These are phyloP conservation scores for Alternaria conjuncta DNA, from an alignment of 2,329 filamentous ascomycete genomes.

Conservation along the genomic window DNA sequence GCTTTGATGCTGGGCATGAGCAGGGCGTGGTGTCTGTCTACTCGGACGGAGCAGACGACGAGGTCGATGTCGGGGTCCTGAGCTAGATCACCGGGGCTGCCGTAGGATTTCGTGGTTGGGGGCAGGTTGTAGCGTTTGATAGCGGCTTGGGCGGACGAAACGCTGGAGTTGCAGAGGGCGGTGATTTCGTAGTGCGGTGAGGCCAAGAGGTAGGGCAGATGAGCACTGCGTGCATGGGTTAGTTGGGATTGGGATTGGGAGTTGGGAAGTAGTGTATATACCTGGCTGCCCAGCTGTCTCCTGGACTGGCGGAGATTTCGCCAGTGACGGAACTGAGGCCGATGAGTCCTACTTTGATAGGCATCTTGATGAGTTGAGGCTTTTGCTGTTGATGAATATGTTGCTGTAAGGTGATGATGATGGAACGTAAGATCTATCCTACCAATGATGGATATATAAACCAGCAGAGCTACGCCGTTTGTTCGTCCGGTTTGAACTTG, in stretches of 20 bases:
- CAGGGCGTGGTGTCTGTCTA: not conserved
- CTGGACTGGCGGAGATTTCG: slow-evolving; percentile 3
- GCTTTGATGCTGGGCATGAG: not conserved
- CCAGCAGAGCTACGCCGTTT: not conserved
- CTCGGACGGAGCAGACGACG: not conserved
- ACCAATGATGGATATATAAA: not conserved
- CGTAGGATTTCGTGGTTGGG: not conserved
- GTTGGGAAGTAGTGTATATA: not conserved
- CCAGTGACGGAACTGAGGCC: slow-evolving; percentile 23
- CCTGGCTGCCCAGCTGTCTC: slow-evolving; percentile 30
- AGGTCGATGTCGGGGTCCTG: not conserved
- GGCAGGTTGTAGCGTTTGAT: not conserved
- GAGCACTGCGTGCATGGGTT: not conserved
- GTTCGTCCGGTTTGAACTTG: not conserved
- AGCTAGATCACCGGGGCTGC: not conserved
- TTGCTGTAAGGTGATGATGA: not conserved
- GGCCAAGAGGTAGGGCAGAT: not conserved
- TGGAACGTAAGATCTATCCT: not conserved
- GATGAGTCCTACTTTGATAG: slow-evolving; percentile 38
- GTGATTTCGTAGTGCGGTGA: slow-evolving; percentile 7
- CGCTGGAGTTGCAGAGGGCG: slow-evolving; percentile 42
- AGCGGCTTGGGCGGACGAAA: not conserved
- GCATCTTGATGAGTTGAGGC: slow-evolving; percentile 21
- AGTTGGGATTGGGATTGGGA: not conserved
- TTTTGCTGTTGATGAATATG: not conserved